Evolutionary conservation across 2,329 filamentous ascomycete genomes (phyloP), one percentile per base, ranked within the genome.

Genomic region (Stemphylium beticola): DNA sequence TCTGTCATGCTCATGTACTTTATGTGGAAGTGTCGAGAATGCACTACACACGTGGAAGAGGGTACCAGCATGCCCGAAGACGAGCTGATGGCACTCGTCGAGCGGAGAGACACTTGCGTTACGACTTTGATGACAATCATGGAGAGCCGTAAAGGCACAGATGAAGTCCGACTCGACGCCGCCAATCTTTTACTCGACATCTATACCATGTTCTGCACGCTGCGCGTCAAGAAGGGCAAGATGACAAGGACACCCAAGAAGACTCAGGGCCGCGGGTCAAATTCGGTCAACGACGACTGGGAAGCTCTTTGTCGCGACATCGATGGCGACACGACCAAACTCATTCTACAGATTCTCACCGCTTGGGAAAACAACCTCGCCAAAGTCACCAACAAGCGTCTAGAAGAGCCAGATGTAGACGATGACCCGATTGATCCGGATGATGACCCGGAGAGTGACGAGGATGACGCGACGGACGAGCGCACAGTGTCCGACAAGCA

Each of bases 1-100:
- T 89, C 90, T 61, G 83, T 87, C 2, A 82, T 89, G 45, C 83
- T 92, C 41, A 92, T 96, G 76, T 98, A 97, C 77, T 96, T 97
- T 72, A 91, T 96, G 86, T 99, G 95, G 95, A 93, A 95, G 71
- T 84, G 89, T 18, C 84, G 86, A 48, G 80, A 82, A 36, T 70
- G 77, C 42, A 67, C 71, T n/a, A 61, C 62, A 4, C 61, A 70
- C 14, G 66, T 80, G 39, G 81, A 68, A 44, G 57, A 67, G 12
- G 68, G 64, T 10, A 72, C 68, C 6, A 56, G 79, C 4, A 82
- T 91, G 49, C 68, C 85, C 1, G 80, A 85, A 44, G 74, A 79
- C 6, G 83, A 86, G 7, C 78, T 92, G 26, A 85, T 89, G 62
- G 76, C 83, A 18, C 78, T 83, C 5, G 78, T 78, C 10, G 71